These are phyloP conservation scores for Sungouiella blattae DNA, from an alignment of 805 yeast genomes.

Conservation along the genomic window DNA sequence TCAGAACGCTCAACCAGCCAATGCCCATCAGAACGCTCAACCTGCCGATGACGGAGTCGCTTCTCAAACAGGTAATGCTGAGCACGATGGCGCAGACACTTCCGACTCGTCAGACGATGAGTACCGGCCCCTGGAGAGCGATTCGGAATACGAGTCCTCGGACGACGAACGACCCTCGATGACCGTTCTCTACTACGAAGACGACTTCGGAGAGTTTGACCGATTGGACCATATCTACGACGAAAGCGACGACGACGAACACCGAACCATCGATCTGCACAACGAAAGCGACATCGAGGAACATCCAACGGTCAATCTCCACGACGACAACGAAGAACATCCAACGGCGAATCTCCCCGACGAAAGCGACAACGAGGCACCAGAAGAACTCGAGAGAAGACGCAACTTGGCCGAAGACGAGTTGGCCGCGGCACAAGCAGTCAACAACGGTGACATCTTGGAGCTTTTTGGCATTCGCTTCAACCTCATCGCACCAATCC, in stretches of 20 bases:
- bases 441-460: constrained; percentile 24
- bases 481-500: constrained; percentile 33
- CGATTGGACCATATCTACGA: background rate
- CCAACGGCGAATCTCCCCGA: background rate
- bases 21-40: too few relatives aligned
- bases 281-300: background rate
- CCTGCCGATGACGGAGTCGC: too few relatives aligned
- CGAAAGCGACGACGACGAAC: background rate
- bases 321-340: too few relatives aligned
- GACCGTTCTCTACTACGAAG: too few relatives aligned
- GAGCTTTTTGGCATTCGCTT: constrained; percentile 35
- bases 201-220: background rate
- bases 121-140: too few relatives aligned
- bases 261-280: background rate
- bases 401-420: constrained; percentile 13
- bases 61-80: too few relatives aligned
- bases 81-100: too few relatives aligned
- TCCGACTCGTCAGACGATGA: too few relatives aligned
- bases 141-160: too few relatives aligned
- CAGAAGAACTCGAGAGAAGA: constrained; percentile 13
- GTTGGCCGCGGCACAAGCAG: constrained; percentile 13
- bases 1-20: too few relatives aligned
- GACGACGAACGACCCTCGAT: too few relatives aligned
- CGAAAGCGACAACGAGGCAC: constrained; percentile 7
- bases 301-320: background rate